Evolutionary conservation across 768 basidiomycete species (phyloP), one percentile per base, ranked within the genome.

Genomic region (Hemileccinum rubropunctum): DNA sequence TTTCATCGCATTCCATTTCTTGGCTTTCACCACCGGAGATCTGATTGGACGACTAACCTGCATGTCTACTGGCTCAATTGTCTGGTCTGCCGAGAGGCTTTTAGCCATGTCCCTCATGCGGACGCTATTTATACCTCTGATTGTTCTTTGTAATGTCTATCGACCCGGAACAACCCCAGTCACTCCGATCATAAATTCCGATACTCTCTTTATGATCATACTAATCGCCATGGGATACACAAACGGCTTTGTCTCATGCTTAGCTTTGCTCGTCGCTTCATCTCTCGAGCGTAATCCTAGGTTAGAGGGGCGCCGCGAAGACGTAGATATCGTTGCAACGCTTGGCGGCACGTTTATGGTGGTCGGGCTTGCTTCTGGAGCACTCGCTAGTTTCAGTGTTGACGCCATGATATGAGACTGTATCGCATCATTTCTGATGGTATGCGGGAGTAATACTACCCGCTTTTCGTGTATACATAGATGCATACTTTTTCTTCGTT

Each of bases 101-200:
- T 65, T 90, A n/a, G 59, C 66, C 8, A 64, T 88, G 10, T 86
- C 90, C 14, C 60, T 86, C 28, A 66, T 78, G 4, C 82, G 92
- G 44, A 86, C 83, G 3, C 64, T 90, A 27, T 93, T 94, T 70
- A 80, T 95, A 47, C 90, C 90, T 20, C 62, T 92, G 37, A 88
- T 95, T 68, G 75, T 94, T 11, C 74, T 86, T 68, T 94, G 91
- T 75, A 95, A 95, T 62, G 70, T 92, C 38, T 81, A 84, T 55
- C 77, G 77, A 35, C 73, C 72, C 38, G 52, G 71, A 1, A 48
- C 59, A 12, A 48, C 66, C 9, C 58, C 65, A 11, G 57, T 70
- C 6, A 21, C 55, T 21, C 48, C 51, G 6, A 56, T 85, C 49
- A 83, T 92, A 75, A 84, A 74, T 66, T 91, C 89, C 3, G 90